phyloP scores from a whole-genome alignment of 2,329 filamentous ascomycete genomes.

The Penicillium polonicum region DNA sequence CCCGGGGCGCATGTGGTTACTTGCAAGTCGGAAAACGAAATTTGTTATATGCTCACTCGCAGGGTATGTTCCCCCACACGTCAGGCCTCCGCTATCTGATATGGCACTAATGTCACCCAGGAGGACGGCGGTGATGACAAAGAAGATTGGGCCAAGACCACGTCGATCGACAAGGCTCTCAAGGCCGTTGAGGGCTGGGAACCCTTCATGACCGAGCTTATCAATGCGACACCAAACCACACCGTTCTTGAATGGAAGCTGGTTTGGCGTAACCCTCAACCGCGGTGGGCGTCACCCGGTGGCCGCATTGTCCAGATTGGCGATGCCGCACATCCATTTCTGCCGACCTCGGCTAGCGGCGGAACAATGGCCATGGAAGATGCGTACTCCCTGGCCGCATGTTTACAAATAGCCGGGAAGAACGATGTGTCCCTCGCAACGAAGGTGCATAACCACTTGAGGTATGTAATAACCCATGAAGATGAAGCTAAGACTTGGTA shows the following conservation, averaged over 20 bases:
- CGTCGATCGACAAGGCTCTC: not conserved
- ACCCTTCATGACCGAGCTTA: not conserved
- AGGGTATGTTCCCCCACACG: not conserved
- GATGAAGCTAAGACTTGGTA: not conserved
- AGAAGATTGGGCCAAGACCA: not conserved
- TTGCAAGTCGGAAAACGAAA: not conserved
- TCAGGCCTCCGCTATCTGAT: not conserved
- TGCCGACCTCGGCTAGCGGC: not conserved
- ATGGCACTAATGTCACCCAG: not conserved
- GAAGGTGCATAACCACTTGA: not conserved
- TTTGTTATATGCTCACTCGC: not conserved
- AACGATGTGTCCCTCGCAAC: not conserved
- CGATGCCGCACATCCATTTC: not conserved
- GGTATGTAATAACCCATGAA: not conserved
- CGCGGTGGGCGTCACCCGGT: not conserved
- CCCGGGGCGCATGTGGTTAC: not conserved
- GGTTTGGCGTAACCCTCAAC: not conserved
- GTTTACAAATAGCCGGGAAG: not conserved
- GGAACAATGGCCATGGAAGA: not conserved
- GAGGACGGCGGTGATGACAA: not conserved
- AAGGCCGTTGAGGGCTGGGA: not conserved
- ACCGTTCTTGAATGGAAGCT: not conserved
- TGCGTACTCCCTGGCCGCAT: not conserved
- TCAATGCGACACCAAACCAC: not conserved
- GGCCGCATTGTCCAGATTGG: not conserved